Percentiles rank a stretch among this genome's conserved stretches.
These are phyloP conservation scores for Neurospora sp. DNA, from an alignment of 495 filamentous ascomycete genomes.

Conservation along the genomic window DNA sequence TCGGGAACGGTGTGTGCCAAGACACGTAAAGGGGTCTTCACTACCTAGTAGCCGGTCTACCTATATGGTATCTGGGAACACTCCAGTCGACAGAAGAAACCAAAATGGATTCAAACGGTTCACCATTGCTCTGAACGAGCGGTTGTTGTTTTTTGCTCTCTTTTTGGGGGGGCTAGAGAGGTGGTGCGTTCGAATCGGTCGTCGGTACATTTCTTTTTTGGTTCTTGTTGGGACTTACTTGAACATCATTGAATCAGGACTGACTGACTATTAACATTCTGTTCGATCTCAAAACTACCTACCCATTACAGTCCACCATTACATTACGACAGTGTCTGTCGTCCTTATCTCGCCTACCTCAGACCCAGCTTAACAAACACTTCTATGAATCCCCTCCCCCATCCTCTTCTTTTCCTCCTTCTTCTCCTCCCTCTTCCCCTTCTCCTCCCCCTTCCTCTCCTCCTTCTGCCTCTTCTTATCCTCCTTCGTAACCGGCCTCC, in stretches of 20 bases:
- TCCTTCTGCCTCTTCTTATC: slow-evolving; percentile 17
- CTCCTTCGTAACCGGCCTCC: slow-evolving; percentile 13
- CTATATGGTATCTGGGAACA: neutral
- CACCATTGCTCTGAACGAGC: neutral
- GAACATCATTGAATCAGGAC: neutral
- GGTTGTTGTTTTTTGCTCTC: neutral
- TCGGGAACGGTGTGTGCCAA: neutral
- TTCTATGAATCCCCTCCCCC: slow-evolving; percentile 49
- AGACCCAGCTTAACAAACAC: slow-evolving; percentile 36
- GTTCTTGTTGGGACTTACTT: neutral
- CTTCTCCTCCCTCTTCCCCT: slow-evolving; percentile 5
- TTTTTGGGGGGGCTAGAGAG: neutral
- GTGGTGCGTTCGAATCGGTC: neutral
- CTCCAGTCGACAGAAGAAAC: neutral
- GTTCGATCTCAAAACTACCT: no score
- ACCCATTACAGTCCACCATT: no score
- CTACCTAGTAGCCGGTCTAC: neutral
- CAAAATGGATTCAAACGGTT: neutral
- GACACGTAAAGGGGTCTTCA: neutral
- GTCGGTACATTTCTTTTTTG: neutral
- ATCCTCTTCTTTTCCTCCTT: slow-evolving; percentile 28
- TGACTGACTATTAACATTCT: neutral
- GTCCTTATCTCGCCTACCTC: no score
- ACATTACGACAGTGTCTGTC: no score
- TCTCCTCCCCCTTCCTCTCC: slow-evolving; percentile 1